Conservation (phyloP, 495 filamentous ascomycete genomes). For the Hypoxylon subgilvum region DNA sequence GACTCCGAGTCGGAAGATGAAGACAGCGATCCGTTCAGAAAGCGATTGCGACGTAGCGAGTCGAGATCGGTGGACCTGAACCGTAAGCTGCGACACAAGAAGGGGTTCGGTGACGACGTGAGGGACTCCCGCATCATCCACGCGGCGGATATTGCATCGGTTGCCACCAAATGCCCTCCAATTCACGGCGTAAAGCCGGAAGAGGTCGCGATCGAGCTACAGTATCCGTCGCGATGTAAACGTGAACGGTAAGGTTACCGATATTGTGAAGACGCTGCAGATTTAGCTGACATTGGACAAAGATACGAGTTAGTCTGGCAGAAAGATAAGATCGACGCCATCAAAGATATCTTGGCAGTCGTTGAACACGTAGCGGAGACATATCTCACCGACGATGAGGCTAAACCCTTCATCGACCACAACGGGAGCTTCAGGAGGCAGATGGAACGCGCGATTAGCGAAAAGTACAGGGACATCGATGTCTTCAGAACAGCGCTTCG, state of each 20-base stretch:
- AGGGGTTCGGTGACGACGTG: slow-evolving; percentile 61
- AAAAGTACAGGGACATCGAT: slow-evolving; percentile 65
- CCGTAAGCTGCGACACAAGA: slow-evolving; percentile 64
- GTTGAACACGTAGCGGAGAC: slow-evolving; percentile 73
- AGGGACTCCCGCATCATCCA: slow-evolving; percentile 64
- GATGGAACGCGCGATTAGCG: slow-evolving; percentile 68
- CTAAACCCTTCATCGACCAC: slow-evolving; percentile 71
- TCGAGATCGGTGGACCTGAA: slow-evolving; percentile 54
- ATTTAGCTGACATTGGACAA: slow-evolving; percentile 31
- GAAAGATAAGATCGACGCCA: slow-evolving; percentile 81
- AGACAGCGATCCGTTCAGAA: slow-evolving; percentile 34
- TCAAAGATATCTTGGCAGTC: slow-evolving; percentile 82
- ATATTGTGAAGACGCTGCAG: slow-evolving; percentile 2
- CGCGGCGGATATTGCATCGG: slow-evolving; percentile 69
- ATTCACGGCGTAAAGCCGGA: slow-evolving; percentile 55
- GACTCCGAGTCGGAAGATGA: slow-evolving; percentile 35
- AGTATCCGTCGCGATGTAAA: slow-evolving; percentile 74
- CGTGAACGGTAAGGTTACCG: slow-evolving; percentile 64
- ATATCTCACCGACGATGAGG: slow-evolving; percentile 73
- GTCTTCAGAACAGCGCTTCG: slow-evolving; percentile 73
- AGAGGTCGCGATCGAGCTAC: slow-evolving; percentile 63
- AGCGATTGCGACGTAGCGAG: slow-evolving; percentile 40
- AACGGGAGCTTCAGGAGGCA: slow-evolving; percentile 73
- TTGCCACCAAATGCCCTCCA: slow-evolving; percentile 53
- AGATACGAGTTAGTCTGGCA: slow-evolving; percentile 81